A percentile compares a stretch with the other conserved stretches of the same genome.
Conservation (phyloP, 345 rosid genomes). For the Hypericum androsaemum region DNA sequence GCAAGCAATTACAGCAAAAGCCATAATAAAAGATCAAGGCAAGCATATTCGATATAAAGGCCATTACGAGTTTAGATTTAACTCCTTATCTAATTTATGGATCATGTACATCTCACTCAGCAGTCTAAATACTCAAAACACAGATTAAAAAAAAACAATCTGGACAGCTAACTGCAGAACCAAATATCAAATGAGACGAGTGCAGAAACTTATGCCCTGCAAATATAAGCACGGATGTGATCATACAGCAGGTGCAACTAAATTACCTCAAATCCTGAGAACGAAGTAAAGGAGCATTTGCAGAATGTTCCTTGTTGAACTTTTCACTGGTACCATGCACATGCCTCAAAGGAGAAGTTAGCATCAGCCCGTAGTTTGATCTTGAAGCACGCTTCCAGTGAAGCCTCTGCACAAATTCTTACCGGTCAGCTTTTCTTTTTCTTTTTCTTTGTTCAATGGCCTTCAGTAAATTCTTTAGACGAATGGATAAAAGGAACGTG, state of each 20-base stretch:
- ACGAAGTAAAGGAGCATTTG: slow-evolving; percentile 47
- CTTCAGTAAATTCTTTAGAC: not conserved
- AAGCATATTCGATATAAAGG: no score
- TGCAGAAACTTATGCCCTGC: no score
- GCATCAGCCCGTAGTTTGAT: slow-evolving; percentile 67
- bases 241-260: not conserved
- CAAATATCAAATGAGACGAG: no score
- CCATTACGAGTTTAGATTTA: no score
- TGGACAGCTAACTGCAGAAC: no score
- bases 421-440: no score
- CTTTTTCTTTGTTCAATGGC: not conserved
- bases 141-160: no score
- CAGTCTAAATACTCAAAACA: no score
- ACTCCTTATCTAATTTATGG: no score
- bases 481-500: not conserved
- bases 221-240: not conserved
- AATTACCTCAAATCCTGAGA: slow-evolving; percentile 71
- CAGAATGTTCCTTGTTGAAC: slow-evolving; percentile 28
- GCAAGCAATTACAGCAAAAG: no score
- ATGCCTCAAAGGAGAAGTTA: slow-evolving; percentile 78
- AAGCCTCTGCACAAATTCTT: slow-evolving; percentile 51
- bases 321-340: slow-evolving; percentile 28
- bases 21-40: no score
- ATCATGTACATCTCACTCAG: no score
- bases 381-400: slow-evolving; percentile 90